phyloP scores from a whole-genome alignment of 371 early-diverging fungal species.

The Blyttiomyces sp. region DNA sequence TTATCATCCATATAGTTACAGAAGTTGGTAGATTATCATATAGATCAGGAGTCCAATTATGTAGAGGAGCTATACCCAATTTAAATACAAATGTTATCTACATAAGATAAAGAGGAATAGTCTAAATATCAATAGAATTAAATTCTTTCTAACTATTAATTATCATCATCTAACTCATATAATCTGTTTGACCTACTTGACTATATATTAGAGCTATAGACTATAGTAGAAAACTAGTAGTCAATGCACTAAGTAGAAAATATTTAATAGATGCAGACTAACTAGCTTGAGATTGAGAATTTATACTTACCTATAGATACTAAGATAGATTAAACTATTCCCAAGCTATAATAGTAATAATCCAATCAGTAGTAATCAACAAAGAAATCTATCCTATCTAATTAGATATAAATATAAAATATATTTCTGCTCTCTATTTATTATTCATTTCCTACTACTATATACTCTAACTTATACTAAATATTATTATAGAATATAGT shows the following conservation, averaged over 20 bases:
- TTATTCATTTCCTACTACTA: slow-evolving; percentile 15
- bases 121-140: too few species aligned
- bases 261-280: slow-evolving; percentile 32
- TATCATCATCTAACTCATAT: slow-evolving; percentile 20
- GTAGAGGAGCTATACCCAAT: slow-evolving; percentile 31
- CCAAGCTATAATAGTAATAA: slow-evolving; percentile 48
- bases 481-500: slow-evolving; percentile 17
- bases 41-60: slow-evolving; percentile 30
- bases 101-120: slow-evolving; percentile 17
- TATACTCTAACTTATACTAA: slow-evolving; percentile 12
- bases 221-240: slow-evolving; percentile 28
- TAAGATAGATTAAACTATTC: slow-evolving; percentile 58
- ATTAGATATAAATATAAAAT: slow-evolving; percentile 18
- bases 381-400: neutral
- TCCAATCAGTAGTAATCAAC: slow-evolving; percentile 22
- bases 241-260: slow-evolving; percentile 30
- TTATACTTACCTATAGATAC: slow-evolving; percentile 56
- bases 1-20: slow-evolving; percentile 26
- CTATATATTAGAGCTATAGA: slow-evolving; percentile 17
- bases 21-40: slow-evolving; percentile 32
- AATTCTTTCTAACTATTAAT: slow-evolving; percentile 11
- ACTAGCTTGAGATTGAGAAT: slow-evolving; percentile 36
- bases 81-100: slow-evolving; percentile 30
- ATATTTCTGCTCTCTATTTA: slow-evolving; percentile 15
- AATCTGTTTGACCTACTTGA: slow-evolving; percentile 25